These are phyloP conservation scores for Henckelia pumila DNA, from an alignment of 257 asterid genomes.

Conservation along the genomic window DNA sequence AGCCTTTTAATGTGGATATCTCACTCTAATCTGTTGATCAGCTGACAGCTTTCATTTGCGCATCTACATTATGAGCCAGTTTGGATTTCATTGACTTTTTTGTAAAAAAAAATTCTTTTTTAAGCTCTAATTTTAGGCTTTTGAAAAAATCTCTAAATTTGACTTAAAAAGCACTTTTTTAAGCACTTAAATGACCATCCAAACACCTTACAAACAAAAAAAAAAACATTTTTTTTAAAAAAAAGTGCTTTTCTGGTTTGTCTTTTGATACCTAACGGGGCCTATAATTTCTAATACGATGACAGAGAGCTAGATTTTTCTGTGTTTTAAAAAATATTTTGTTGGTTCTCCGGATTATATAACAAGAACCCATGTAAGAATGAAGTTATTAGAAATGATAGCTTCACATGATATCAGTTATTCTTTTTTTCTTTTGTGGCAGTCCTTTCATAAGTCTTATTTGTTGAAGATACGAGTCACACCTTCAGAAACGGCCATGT, in stretches of 20 bases:
- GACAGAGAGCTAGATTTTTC: conserved; percentile 9
- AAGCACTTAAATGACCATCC: too few species aligned
- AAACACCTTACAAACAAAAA: too few species aligned
- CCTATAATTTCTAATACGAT: background rate
- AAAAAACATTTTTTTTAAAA: too few species aligned
- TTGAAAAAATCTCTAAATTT: too few species aligned
- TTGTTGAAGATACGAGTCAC: conserved; percentile 86
- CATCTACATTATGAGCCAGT: background rate
- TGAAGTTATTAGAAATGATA: background rate
- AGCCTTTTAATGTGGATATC: background rate
- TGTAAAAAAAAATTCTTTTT: too few species aligned
- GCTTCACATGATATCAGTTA: conserved; percentile 22
- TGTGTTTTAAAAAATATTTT: background rate
- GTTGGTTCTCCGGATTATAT: background rate
- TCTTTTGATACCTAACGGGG: too few species aligned
- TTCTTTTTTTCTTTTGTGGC: conserved; percentile 28
- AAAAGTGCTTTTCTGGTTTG: too few species aligned
- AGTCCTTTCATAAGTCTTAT: conserved; percentile 99
- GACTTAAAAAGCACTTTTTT: too few species aligned
- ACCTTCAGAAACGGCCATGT: conserved; percentile 99
- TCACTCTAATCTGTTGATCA: conserved; percentile 11
- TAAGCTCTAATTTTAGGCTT: too few species aligned
- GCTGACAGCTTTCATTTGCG: background rate
- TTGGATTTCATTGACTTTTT: too few species aligned
- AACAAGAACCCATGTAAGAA: background rate